phyloP scores from a whole-genome alignment of 345 rosid species.

The Lenwebbia sp. region DNA sequence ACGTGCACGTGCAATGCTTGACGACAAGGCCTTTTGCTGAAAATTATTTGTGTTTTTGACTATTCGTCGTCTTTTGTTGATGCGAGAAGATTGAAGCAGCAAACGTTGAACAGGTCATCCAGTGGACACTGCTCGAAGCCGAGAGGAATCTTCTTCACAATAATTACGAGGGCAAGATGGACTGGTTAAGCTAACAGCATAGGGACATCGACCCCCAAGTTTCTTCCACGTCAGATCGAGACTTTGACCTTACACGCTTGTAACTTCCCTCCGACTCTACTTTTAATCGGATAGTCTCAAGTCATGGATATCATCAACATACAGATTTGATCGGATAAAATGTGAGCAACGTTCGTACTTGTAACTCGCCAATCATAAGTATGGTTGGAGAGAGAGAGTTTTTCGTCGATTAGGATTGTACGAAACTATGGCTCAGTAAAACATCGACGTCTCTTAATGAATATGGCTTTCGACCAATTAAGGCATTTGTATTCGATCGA shows the following conservation, averaged over 20 bases:
- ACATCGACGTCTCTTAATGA: background rate
- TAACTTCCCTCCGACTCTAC: background rate
- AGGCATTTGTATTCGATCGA: background rate
- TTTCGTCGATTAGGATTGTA: background rate
- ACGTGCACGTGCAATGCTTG: background rate
- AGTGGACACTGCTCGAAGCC: conserved; percentile 22
- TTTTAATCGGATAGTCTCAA: background rate
- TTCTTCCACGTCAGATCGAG: background rate
- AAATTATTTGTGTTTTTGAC: background rate
- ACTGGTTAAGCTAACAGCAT: background rate
- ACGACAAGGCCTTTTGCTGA: background rate
- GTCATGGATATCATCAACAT: background rate
- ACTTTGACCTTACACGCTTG: background rate
- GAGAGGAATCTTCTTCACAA: conserved; percentile 16
- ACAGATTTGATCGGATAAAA: background rate
- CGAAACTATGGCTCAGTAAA: background rate
- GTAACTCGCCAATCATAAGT: background rate
- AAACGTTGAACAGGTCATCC: conserved; percentile 31
- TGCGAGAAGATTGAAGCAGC: conserved; percentile 32
- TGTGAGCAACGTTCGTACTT: background rate
- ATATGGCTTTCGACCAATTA: background rate
- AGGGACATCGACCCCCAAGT: background rate
- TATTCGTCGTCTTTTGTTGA: background rate
- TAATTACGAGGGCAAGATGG: background rate
- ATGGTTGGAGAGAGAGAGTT: background rate